These are phyloP conservation scores for Gossypium australe DNA, from an alignment of 345 rosid species.

Conservation along the genomic window DNA sequence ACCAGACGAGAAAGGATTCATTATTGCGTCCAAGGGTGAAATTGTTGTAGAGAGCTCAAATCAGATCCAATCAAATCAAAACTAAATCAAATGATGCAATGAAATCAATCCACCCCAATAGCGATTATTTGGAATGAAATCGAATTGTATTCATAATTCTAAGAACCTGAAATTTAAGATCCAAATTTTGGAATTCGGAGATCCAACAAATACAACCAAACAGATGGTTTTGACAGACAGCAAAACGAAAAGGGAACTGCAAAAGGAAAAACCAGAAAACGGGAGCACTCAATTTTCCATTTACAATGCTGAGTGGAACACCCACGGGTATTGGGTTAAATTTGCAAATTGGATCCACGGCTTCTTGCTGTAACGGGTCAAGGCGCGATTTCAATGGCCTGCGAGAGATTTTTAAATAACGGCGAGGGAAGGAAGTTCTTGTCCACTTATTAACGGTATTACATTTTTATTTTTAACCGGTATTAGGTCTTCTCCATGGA, in stretches of 20 bases:
- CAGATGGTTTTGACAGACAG: constrained; percentile 41
- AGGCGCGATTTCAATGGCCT: background rate
- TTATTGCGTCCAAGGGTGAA: constrained; percentile 44
- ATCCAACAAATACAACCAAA: constrained; percentile 24
- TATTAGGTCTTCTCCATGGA: background rate
- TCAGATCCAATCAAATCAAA: constrained; percentile 31
- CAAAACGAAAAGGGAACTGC: background rate
- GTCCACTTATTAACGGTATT: background rate
- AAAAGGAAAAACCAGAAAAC: background rate
- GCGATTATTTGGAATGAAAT: constrained; percentile 13
- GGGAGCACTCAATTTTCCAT: constrained; percentile 1
- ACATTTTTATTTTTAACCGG: background rate
- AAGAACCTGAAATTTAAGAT: constrained; percentile 25
- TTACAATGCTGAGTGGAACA: background rate
- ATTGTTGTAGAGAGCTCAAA: constrained; percentile 17
- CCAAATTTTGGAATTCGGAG: constrained; percentile 22
- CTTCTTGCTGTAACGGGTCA: background rate
- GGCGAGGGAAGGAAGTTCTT: background rate
- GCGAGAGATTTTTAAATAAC: background rate
- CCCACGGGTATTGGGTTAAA: background rate
- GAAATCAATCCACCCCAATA: background rate
- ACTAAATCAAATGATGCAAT: constrained; percentile 6
- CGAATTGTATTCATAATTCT: background rate
- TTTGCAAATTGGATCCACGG: background rate
- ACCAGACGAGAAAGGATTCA: constrained; percentile 96